Evolutionary conservation across 2,329 filamentous ascomycete species (phyloP), one percentile per base, ranked within the genome.

Genomic region (Microcera coccophila): DNA sequence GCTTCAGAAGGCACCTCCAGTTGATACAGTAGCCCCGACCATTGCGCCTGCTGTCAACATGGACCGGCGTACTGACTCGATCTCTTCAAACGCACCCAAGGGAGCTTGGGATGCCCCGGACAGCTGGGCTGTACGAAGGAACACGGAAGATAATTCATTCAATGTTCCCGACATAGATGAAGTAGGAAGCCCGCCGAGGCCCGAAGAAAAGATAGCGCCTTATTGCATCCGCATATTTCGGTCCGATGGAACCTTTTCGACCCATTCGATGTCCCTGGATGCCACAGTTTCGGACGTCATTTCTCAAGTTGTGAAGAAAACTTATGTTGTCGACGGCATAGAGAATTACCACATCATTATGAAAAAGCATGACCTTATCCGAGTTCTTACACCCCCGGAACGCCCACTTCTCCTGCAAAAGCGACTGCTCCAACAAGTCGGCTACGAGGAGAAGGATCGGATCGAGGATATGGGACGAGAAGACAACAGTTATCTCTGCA

Each of bases 161-260:
- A 76, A 72, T 54, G 68, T 62, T 4, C 69, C 73, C 2, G 85
- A 89, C 43, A 71, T 78, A 12, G 85, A 90, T 49, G 85, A 91
- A 41, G 71, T 76, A 20, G 82, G 80, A 36, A 78, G 79, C 38
- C 76, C 81, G n/a, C 74, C 80, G 5, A 79, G 80, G 38, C 78
- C 83, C 2, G 86, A 91, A 42, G 85, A 91, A 62, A 87, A 88
- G 59, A 75, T 79, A 21, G 75, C 78, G 14, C 82, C 85, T 22
- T 96, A 91, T 65, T 97, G 90, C 63, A 93, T 98, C 61, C 88
- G 93, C 24, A 88, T 98, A 28, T 98, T 98, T 71, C 84, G 90
- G 47, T 85, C 86, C 8, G 91, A 98, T 62, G 89, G 86, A 19
- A 96, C 93, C 0, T 98, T 97, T 69, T 88, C 90, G 5, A 96